These are phyloP conservation scores for Ceratonia siliqua DNA, from an alignment of 306 rosid genomes.

Conservation along the genomic window DNA sequence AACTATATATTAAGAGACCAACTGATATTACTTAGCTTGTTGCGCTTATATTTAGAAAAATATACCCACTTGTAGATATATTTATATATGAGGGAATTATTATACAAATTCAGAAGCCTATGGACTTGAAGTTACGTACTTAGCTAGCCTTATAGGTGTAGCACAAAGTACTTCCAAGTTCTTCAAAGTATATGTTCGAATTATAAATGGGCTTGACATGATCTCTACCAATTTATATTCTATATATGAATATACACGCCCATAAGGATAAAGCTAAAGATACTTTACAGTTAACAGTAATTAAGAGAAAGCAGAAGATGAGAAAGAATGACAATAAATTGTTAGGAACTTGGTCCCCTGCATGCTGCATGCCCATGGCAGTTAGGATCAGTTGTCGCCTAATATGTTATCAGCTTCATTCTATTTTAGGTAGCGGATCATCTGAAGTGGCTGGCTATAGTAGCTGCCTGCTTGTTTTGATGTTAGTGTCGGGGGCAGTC, in stretches of 20 bases:
- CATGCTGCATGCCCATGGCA: neutral
- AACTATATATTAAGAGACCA: neutral
- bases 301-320: neutral
- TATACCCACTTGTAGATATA: neutral
- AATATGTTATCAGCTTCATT: no score
- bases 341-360: no score
- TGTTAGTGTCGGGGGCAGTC: no score
- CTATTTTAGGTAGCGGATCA: no score
- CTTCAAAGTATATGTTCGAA: neutral
- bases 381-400: no score
- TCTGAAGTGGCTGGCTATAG: no score
- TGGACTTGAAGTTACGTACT: neutral
- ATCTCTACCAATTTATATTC: neutral
- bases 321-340: neutral
- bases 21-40: neutral
- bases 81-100: neutral
- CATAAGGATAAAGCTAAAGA: neutral
- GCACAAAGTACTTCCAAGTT: neutral
- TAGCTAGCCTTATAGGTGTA: neutral
- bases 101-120: neutral
- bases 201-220: neutral
- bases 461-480: no score
- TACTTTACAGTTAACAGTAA: neutral
- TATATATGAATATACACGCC: neutral
- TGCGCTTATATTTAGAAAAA: neutral